These are phyloP conservation scores for Corylus avellana DNA, from an alignment of 306 rosid genomes.

Conservation along the genomic window DNA sequence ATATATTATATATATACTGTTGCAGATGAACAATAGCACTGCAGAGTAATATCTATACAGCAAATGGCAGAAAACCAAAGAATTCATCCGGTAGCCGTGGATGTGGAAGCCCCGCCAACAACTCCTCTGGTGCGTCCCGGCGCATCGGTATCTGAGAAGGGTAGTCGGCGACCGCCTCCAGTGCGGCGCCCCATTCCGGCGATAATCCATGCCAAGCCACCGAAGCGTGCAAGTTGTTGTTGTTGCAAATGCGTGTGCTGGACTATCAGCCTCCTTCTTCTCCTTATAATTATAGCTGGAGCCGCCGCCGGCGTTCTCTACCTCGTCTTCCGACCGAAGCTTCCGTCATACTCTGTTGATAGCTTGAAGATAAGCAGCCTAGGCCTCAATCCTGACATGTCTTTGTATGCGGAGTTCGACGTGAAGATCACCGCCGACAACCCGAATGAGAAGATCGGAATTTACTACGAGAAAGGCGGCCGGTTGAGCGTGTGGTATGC, in stretches of 20 bases:
- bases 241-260: slow-evolving; percentile 75
- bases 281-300: slow-evolving; percentile 55
- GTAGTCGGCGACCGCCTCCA: slow-evolving; percentile 26
- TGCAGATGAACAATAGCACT: background rate
- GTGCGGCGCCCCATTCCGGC: slow-evolving; percentile 28
- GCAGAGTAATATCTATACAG: background rate
- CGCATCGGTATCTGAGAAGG: slow-evolving; percentile 43
- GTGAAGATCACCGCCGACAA: slow-evolving; percentile 74
- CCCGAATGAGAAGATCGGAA: slow-evolving; percentile 85
- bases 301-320: slow-evolving; percentile 58
- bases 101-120: slow-evolving; percentile 40
- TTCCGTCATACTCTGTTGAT: slow-evolving; percentile 73
- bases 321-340: slow-evolving; percentile 76
- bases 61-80: slow-evolving; percentile 68
- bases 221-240: slow-evolving; percentile 40
- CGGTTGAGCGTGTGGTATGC: slow-evolving; percentile 72
- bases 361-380: slow-evolving; percentile 59
- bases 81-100: slow-evolving; percentile 56
- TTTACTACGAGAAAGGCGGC: slow-evolving; percentile 78
- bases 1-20: background rate
- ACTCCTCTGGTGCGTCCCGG: slow-evolving; percentile 41
- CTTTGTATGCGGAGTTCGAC: slow-evolving; percentile 68
- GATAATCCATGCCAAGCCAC: slow-evolving; percentile 24
- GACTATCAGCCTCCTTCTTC: slow-evolving; percentile 47
- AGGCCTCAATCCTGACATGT: slow-evolving; percentile 68